Base-by-base conservation (phyloP, 768 basidiomycete species). In the Xerocomus spinulosus region DNA sequence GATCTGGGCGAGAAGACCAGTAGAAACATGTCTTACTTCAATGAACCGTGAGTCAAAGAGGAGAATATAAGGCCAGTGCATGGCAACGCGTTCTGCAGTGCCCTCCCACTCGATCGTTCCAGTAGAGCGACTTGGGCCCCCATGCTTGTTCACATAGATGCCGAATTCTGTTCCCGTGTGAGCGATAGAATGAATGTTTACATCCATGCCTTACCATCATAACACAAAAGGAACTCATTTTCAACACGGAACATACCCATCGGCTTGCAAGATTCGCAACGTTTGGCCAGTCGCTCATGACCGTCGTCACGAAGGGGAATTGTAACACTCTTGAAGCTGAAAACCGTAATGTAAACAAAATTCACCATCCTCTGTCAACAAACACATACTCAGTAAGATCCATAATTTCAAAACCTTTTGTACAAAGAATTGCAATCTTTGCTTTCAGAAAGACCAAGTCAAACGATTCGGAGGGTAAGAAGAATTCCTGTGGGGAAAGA, bases 381-480 rank as follows among this genome's bases (percentile, higher is more conserved):
- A 14, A 35, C 8, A 66, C 88, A 37, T 71, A 95, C 89, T 94
- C 90, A 20, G 83, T 82, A 34, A 97, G 77, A 57, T 97, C 92
- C 88, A 98, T 97, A 58, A 97, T 95, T 67, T 97, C 94, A 58
- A 97, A 97, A 33, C 94, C 93, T 61, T 90, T 91, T 0, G 88
- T 83, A 57, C 94, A 94, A 24, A 96, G 77, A 48, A 99, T 88
- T 4, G 89, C 93, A 52, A 99, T 87, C 69, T 87, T 89, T 9
- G 88, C 87, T 64, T 94, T 93, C 48, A 97, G 73, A 77, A 97
- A 98, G 52, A 92, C 83, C 35, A 97, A 73, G 61, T 92, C 88
- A 53, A 82, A 91, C 0, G 93, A 85, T 62, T 96, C 92, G 0
- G 88, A 92, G 2, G 90, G 92, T 41, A 95, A 68, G 79, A 91